A percentile compares a stretch with the other conserved stretches of the same genome.
These are phyloP conservation scores for Podaxis sp. DNA, from an alignment of 768 basidiomycete species.

Conservation along the genomic window DNA sequence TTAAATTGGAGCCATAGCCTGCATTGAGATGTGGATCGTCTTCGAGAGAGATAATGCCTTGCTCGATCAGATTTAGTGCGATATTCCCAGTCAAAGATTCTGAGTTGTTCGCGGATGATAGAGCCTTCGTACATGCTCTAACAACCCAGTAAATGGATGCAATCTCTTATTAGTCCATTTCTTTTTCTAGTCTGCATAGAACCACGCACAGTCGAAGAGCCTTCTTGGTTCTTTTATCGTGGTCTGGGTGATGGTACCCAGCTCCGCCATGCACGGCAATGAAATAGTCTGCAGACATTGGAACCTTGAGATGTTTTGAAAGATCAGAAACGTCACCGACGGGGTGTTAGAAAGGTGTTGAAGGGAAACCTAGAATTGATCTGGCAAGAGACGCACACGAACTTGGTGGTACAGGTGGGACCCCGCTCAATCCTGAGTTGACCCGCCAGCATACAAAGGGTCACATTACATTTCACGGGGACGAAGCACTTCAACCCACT, in stretches of 20 bases:
- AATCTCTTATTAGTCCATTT: no score
- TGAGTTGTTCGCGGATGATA: neutral
- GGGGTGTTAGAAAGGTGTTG: neutral
- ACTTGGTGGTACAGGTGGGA: no score
- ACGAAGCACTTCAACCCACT: no score
- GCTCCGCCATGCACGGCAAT: conserved; percentile 79
- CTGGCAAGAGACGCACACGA: neutral
- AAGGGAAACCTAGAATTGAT: neutral
- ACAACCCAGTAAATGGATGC: neutral
- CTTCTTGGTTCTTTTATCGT: conserved; percentile 49
- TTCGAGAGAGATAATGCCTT: conserved; percentile 56
- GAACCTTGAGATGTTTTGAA: neutral
- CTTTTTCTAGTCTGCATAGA: neutral
- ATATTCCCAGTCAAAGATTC: no score
- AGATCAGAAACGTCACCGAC: neutral
- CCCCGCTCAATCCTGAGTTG: no score
- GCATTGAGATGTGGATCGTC: conserved; percentile 69
- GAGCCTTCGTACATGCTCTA: conserved; percentile 51
- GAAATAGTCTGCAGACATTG: conserved; percentile 25
- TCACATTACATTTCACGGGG: no score
- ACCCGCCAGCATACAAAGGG: no score
- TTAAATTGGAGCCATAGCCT: conserved; percentile 80
- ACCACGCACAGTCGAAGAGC: conserved; percentile 49
- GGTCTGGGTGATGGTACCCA: conserved; percentile 48
- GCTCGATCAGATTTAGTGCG: conserved; percentile 45